Percentiles rank a stretch among this genome's conserved stretches.
Conservation (phyloP, 1,284 basidiomycete species). For the Xerocomus nothofagi region DNA sequence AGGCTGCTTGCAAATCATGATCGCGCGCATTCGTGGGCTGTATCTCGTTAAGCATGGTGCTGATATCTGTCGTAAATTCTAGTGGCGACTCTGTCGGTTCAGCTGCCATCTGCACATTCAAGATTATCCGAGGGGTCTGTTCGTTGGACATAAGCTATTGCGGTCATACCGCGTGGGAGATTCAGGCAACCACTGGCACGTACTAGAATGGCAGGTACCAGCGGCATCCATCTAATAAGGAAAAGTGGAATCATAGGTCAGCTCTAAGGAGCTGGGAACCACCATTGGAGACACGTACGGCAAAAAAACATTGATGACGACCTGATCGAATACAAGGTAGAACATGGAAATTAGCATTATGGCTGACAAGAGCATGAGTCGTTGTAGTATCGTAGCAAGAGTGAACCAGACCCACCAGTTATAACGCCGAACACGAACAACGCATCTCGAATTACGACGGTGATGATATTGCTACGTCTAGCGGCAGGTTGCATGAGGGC, state of each 20-base stretch:
- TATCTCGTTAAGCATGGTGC: background rate
- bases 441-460: slow-evolving; percentile 21
- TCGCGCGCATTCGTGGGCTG: background rate
- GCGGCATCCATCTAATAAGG: slow-evolving; percentile 17
- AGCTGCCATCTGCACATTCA: slow-evolving; percentile 23
- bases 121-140: slow-evolving; percentile 23
- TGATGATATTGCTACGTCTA: slow-evolving; percentile 18
- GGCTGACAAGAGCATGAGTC: slow-evolving; percentile 3
- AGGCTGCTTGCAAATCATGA: background rate
- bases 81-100: slow-evolving; percentile 6
- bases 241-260: background rate
- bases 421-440: slow-evolving; percentile 12
- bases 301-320: slow-evolving; percentile 15
- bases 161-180: background rate
- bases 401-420: slow-evolving; percentile 8
- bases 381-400: background rate
- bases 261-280: background rate
- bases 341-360: background rate
- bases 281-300: slow-evolving; percentile 17
- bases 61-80: slow-evolving; percentile 21
- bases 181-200: background rate
- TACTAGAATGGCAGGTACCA: slow-evolving; percentile 19
- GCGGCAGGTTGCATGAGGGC: slow-evolving; percentile 4
- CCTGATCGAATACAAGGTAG: slow-evolving; percentile 7
- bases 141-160: background rate